A percentile compares a stretch with the other conserved stretches of the same genome.
Evolutionary conservation across 2,329 filamentous ascomycete genomes (phyloP).

Genomic region (Graphilbum sp.): DNA sequence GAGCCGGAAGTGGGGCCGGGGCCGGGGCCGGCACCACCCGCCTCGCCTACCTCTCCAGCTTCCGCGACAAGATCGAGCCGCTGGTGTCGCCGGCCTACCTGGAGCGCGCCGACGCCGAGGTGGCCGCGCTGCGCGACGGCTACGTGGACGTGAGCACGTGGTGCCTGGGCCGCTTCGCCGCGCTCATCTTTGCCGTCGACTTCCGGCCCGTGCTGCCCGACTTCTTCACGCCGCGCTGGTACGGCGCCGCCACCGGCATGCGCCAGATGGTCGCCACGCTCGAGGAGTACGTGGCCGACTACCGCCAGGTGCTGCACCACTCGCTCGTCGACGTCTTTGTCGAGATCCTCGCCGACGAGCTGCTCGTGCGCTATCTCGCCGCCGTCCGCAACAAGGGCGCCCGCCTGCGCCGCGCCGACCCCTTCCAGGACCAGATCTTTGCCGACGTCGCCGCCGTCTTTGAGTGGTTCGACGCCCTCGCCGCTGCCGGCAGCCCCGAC

Average conservation of each 20-base stretch:
- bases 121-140: constrained; percentile 64
- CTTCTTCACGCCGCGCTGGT: constrained; percentile 89
- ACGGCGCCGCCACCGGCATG: constrained; percentile 60
- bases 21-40: constrained; percentile 18
- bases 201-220: constrained; percentile 69
- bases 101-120: constrained; percentile 55
- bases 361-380: constrained; percentile 71
- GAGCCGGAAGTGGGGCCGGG: neutral
- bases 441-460: constrained; percentile 86
- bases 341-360: constrained; percentile 82
- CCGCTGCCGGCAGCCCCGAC: constrained; percentile 30
- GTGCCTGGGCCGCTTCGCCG: constrained; percentile 75
- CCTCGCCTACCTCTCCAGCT: constrained; percentile 69
- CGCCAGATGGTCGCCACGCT: constrained; percentile 90
- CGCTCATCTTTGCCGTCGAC: constrained; percentile 79
- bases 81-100: constrained; percentile 69
- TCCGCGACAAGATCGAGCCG: constrained; percentile 67
- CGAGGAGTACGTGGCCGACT: constrained; percentile 86
- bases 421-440: constrained; percentile 83
- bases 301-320: constrained; percentile 67
- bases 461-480: constrained; percentile 61
- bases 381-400: constrained; percentile 78
- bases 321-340: constrained; percentile 81
- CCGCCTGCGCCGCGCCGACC: constrained; percentile 74
- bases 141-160: constrained; percentile 93